These are phyloP conservation scores for Lachancea nothofagi DNA, from an alignment of 805 yeast species.

Conservation along the genomic window DNA sequence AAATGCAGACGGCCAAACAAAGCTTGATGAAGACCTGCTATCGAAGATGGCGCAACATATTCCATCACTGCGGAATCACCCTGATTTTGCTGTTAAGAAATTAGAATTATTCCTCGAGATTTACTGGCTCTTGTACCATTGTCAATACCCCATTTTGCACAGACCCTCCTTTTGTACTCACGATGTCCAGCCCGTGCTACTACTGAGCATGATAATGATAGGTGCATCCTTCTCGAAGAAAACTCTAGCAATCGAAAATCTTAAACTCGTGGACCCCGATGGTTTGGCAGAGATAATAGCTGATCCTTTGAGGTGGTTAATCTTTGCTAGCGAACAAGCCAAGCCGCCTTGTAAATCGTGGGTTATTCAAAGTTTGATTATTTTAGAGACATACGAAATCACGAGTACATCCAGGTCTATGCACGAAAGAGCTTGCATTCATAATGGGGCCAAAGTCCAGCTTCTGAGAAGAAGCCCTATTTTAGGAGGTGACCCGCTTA, in stretches of 20 bases:
- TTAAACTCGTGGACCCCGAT: constrained; percentile 7
- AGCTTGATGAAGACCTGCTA: constrained; percentile 8
- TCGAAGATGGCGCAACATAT: constrained; percentile 7
- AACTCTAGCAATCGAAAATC: constrained; percentile 2
- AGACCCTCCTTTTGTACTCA: constrained; percentile 10
- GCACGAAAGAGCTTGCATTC: constrained; percentile 75
- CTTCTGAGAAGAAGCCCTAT: constrained; percentile 64
- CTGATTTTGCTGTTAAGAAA: constrained; percentile 6
- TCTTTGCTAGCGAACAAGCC: constrained; percentile 11
- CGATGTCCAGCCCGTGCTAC: constrained; percentile 8
- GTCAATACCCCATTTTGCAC: constrained; percentile 11
- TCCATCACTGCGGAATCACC: constrained; percentile 5
- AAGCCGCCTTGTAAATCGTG: constrained; percentile 12
- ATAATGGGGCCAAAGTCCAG: constrained; percentile 78
- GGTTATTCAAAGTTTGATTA: constrained; percentile 57
- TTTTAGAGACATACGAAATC: constrained; percentile 71
- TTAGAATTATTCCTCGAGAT: constrained; percentile 10
- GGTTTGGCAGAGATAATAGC: constrained; percentile 11
- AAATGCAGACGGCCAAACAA: constrained; percentile 8
- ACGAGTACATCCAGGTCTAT: constrained; percentile 54
- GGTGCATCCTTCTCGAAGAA: constrained; percentile 11
- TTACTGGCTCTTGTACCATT: constrained; percentile 12
- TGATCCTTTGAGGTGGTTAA: constrained; percentile 10
- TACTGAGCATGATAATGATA: constrained; percentile 11
- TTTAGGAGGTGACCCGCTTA: constrained; percentile 57